Conservation (phyloP, 164 flowering plant genomes). For the Vitis rotundifolia region DNA sequence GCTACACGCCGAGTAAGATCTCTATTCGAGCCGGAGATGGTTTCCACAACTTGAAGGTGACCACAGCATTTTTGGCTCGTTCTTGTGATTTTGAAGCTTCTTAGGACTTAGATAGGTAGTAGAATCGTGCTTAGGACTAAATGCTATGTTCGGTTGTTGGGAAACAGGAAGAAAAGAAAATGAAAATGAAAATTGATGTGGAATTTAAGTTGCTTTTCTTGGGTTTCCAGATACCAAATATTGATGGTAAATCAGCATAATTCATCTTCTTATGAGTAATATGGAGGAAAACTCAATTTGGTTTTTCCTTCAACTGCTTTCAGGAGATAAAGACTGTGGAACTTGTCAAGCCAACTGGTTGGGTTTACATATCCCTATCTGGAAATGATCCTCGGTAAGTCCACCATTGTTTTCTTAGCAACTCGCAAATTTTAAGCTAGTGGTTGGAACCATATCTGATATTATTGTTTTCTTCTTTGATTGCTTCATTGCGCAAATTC, state of each 20-base stretch:
- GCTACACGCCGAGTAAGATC: slow-evolving; percentile 76
- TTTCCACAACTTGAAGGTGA: slow-evolving; percentile 90
- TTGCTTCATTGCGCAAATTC: neutral
- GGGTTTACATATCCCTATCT: slow-evolving; percentile 81
- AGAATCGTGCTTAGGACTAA: no score
- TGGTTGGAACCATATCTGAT: neutral
- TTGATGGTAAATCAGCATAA: no score
- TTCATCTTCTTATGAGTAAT: no score
- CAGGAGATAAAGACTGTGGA: slow-evolving; percentile 91
- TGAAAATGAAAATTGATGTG: no score
- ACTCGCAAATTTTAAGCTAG: no score
- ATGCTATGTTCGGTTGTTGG: no score
- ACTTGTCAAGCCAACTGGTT: slow-evolving; percentile 83
- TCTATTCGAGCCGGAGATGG: slow-evolving; percentile 91
- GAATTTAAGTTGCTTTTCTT: no score
- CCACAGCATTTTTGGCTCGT: neutral
- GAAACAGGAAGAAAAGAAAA: no score
- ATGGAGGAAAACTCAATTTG: neutral
- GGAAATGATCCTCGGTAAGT: slow-evolving; percentile 91
- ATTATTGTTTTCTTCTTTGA: neutral
- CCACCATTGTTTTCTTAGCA: neutral
- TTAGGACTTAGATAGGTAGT: neutral
- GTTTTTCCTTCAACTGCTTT: slow-evolving; percentile 7
- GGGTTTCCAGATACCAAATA: no score
- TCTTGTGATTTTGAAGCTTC: neutral